Evolutionary conservation across 2,329 filamentous ascomycete genomes (phyloP), one percentile per base, ranked within the genome.

Genomic region (Cryphonectria naterciae): DNA sequence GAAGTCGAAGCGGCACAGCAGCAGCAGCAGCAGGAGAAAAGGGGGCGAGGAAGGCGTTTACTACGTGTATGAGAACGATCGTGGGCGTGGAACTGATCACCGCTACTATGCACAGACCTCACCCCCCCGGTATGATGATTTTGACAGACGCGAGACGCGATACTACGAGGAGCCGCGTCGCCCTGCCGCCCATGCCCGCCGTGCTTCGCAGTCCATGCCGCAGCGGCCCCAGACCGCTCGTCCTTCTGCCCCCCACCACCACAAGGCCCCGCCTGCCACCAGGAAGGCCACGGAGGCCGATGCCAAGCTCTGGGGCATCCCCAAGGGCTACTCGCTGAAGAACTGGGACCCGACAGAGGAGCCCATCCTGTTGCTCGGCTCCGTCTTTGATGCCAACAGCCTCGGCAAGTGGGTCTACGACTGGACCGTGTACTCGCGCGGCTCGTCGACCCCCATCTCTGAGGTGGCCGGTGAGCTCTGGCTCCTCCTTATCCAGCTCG

Each of bases 381-480:
- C 93, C 79, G 96, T 98, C 70, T 98, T 98, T 78, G 96, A 98
- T 79, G 93, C 95, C 78, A 98, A 98, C 87, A 97, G 94, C 37
- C 87, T 99, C 41, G 96, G 96, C 78, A 98, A 98, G 83, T 99
- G 96, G 96, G 97, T 99, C 78, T 99, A 97, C 82, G 96, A 98
- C 86, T 99, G 96, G 96, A 98, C 96, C 25, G 93, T 98, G 74
- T 97, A 93, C 84, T 91, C 92, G 80, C 91, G 97, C 75, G 93
- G 93, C 52, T 89, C 94, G 19, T 88, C 89, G 56, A 94, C 92
- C 15, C 93, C 94, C 66, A 93, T 98, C 78, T 89, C 94, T 68
- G 94, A 98, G 75, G 91, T 97, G 81, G 95, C 96, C 2, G 96
- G 95, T 75, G 95, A 98, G 78, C 87, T 99, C 68, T 99, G 96